Evolutionary conservation across 208 protist species (phyloP).

Genomic region (Wallacemonas sp.): DNA sequence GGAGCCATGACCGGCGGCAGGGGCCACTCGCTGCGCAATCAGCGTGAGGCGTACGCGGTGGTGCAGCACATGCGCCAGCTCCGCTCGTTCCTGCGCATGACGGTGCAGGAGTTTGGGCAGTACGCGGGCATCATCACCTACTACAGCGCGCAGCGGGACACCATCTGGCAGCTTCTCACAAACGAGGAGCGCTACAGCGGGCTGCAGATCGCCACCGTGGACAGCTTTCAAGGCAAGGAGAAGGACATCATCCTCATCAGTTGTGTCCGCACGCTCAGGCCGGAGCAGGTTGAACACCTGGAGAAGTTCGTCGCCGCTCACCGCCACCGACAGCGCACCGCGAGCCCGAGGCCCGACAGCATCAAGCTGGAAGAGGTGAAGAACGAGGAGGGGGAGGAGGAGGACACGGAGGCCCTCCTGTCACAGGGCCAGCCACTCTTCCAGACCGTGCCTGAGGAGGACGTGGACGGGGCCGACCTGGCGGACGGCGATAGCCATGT

Average conservation of each 20-base stretch:
- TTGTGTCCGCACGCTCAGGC: conserved; percentile 64
- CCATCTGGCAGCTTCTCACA: conserved; percentile 45
- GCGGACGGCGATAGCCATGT: not conserved
- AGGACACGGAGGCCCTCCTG: no score
- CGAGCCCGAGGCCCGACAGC: no score
- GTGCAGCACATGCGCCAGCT: conserved; percentile 75
- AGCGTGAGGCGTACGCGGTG: conserved; percentile 54
- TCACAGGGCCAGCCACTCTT: no score
- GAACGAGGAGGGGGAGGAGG: no score
- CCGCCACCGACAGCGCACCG: no score
- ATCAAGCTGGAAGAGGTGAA: no score
- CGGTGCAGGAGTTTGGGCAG: conserved; percentile 46
- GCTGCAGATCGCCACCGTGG: conserved; percentile 89
- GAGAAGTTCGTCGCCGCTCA: not conserved
- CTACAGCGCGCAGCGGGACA: conserved; percentile 71
- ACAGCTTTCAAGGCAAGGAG: conserved; percentile 95
- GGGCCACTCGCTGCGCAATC: conserved; percentile 45
- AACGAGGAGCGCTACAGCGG: conserved; percentile 49
- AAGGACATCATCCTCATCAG: conserved; percentile 93
- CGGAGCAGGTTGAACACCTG: not conserved
- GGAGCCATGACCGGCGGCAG: conserved; percentile 50
- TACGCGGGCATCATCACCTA: conserved; percentile 83
- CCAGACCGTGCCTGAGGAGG: conserved; percentile 27
- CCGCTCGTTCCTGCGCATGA: conserved; percentile 46
- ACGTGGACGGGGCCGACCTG: not conserved